phyloP scores from a whole-genome alignment of 2,329 filamentous ascomycete genomes.

The Aspergillus persii region DNA sequence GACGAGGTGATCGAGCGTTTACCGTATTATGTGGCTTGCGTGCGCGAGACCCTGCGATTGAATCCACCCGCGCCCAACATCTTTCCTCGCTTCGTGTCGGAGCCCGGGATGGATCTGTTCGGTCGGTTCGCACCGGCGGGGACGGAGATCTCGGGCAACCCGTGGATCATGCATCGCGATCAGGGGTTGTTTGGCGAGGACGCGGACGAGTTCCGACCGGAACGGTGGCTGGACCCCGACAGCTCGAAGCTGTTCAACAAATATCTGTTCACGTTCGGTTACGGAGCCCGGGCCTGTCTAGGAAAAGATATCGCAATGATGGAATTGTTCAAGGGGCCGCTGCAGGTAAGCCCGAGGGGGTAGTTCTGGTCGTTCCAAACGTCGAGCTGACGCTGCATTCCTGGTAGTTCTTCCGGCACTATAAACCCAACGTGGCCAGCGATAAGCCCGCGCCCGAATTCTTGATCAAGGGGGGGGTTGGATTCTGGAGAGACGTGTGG shows the following conservation, averaged over 20 bases:
- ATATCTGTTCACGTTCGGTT: constrained; percentile 52
- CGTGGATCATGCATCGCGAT: constrained; percentile 50
- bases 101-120: constrained; percentile 38
- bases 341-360: constrained; percentile 22
- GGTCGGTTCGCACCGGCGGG: constrained; percentile 42
- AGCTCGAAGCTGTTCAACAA: constrained; percentile 45
- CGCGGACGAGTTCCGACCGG: constrained; percentile 41
- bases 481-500: constrained; percentile 34
- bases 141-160: constrained; percentile 48
- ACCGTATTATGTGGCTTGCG: constrained; percentile 52
- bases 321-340: constrained; percentile 50
- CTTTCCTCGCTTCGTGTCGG: constrained; percentile 47
- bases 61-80: constrained; percentile 53
- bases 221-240: constrained; percentile 41
- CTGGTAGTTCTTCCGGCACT: constrained; percentile 32
- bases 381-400: not conserved
- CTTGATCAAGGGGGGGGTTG: constrained; percentile 33
- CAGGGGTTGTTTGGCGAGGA: constrained; percentile 40
- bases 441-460: constrained; percentile 29
- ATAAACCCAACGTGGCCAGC: constrained; percentile 19
- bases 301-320: constrained; percentile 53
- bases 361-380: not conserved
- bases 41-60: constrained; percentile 52
- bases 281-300: constrained; percentile 49
- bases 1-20: constrained; percentile 42